Evolutionary conservation across 805 yeast species (phyloP), one percentile per base, ranked within the genome.

Genomic region (Kodamaea fukazawae): DNA sequence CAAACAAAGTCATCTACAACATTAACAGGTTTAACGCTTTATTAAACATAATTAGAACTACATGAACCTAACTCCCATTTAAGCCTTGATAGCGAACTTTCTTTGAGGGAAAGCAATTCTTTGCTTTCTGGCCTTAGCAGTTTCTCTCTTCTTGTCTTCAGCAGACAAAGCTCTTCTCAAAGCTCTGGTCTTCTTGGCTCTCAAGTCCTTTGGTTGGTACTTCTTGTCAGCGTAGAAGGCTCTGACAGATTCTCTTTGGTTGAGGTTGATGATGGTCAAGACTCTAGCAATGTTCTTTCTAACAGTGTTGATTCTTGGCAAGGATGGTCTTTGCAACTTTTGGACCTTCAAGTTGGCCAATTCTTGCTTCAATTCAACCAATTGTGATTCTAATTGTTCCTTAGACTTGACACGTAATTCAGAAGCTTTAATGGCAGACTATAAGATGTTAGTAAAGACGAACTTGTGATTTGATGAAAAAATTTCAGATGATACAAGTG

Each of bases 111-210:
- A 89, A 75, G 97, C 96, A 65, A 81, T 79, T 66, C 80, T 80
- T 76, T 79, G 83, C 90, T 93, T 93, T 75, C 79, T 80, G 70
- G 90, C 88, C 81, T 86, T 89, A 60, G 75, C 84, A 65, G 98
- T 91, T 70, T 75, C 73, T 70, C 76, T 75, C 61, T 79, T 65
- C 70, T 86, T 83, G 79, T 93, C 96, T 73, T 73, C 72, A 67
- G 84, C 78, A 73, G 97, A 81, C 69, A 93, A 81, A 69, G 83
- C 81, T 82, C 98, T 86, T 86, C 99, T 91, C 76, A 91, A 76
- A 73, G 99, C 98, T 84, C 98, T 91, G 76, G 99, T 93, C 86
- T 93, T 87, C 91, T 93, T 93, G 63, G 89, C 96, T 80, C 98
- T 91, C 78, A 93, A 82, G 73, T 90, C 97, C 81, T 91, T 90